Base-by-base conservation (phyloP, 2,329 filamentous ascomycete species). In the Trichoderma gracile region DNA sequence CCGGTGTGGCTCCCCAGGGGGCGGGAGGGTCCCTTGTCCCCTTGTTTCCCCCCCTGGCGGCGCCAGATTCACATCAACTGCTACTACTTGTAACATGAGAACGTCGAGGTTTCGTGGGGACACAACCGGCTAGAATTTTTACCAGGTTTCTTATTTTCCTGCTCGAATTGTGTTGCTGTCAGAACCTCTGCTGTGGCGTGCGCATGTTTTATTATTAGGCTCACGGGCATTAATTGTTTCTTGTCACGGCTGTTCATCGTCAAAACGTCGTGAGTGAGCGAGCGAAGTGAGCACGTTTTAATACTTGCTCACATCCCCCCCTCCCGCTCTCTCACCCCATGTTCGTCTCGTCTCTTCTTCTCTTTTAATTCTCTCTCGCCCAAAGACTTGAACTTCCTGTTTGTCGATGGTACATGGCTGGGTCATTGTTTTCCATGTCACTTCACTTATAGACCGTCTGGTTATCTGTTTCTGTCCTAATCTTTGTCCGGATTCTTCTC, bases 101-200 rank as follows among this genome's bases (percentile, higher is more conserved):
- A 14, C 3, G 2, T 38, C 33, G 33, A 38, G 33, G 33, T 69
- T 71, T 69, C 68, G 68, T 66, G 55, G 65, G 68, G 63, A 38
- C 57, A 58, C 64, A 53, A 58, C 46, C 43, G 25, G n/a, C 47
- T 25, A 33, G 38, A 67, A 3, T 71, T 25, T 43, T 14, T 62
- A 50, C 60, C 10, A 38, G 33, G 33, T 2, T 38, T 30, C 25
- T 30, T 0, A 4, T 14, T 38, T 33, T 33, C 30, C 12, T 38
- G 10, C 33, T 14, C 9, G 2, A 38, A 9, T 30, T 33, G 1
- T 14, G 33, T 14, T 38, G 12, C 9, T 38, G 33, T 8, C 10
- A 12, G 33, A 12, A 14, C 12, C 33, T 10, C 33, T 38, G 33
- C 33, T 38, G 33, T 38, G 33, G 10, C 33, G 33, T 38, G 60